Percentiles rank a stretch among this genome's conserved stretches.
These are phyloP conservation scores for Hypoxylon cercidicola DNA, from an alignment of 495 filamentous ascomycete genomes.

Conservation along the genomic window DNA sequence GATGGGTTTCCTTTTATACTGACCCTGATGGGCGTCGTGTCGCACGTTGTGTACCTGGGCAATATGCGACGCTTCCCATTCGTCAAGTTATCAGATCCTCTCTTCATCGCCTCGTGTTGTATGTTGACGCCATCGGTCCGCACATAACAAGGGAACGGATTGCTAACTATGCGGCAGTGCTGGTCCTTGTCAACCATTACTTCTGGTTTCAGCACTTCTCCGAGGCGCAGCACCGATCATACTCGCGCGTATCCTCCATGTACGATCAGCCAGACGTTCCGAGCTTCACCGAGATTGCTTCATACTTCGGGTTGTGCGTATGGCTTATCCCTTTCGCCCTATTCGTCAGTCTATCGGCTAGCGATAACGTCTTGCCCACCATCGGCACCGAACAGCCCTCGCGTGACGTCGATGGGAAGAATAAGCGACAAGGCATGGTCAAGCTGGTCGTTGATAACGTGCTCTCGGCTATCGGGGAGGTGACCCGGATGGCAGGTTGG, in stretches of 20 bases:
- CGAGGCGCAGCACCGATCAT: constrained; percentile 60
- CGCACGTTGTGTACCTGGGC: constrained; percentile 87
- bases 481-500: constrained; percentile 75
- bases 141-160: not conserved
- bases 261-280: constrained; percentile 74
- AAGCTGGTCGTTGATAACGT: constrained; percentile 87
- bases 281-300: constrained; percentile 92
- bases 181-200: constrained; percentile 93
- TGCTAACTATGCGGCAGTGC: constrained; percentile 56
- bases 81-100: constrained; percentile 86
- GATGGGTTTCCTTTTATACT: constrained; percentile 85
- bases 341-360: constrained; percentile 91
- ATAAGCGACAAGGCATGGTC: constrained; percentile 83
- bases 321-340: constrained; percentile 97
- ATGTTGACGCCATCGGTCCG: constrained; percentile 26
- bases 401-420: constrained; percentile 56
- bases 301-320: constrained; percentile 94
- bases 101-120: constrained; percentile 89
- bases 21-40: constrained; percentile 78
- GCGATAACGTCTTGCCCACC: constrained; percentile 92
- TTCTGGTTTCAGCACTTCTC: constrained; percentile 97
- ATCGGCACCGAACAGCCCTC: constrained; percentile 67
- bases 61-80: constrained; percentile 89
- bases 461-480: constrained; percentile 76
- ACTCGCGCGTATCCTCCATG: constrained; percentile 60